A percentile compares a stretch with the other conserved stretches of the same genome.
These are phyloP conservation scores for Fusarium tanahbumbuense DNA, from an alignment of 2,329 filamentous ascomycete species.

Conservation along the genomic window DNA sequence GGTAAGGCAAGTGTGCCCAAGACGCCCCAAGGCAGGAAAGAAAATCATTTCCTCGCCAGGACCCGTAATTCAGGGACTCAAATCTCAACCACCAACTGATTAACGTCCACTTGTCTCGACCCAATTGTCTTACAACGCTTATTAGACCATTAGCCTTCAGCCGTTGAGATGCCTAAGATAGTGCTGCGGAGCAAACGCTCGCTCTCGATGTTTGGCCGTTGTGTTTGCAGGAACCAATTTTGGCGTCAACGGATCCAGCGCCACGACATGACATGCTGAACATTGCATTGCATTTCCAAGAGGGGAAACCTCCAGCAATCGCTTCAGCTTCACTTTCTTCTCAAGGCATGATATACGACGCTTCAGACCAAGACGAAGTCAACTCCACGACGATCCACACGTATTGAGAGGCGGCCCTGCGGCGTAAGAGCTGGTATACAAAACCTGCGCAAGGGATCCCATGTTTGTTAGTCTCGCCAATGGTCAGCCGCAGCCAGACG, in stretches of 20 bases:
- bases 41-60: not conserved
- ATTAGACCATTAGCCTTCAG: conserved; percentile 3
- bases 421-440: conserved; percentile 16
- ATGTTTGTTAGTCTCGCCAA: conserved; percentile 18
- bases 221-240: conserved; percentile 28
- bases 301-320: conserved; percentile 20
- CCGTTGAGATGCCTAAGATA: conserved; percentile 17
- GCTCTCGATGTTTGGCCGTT: conserved; percentile 39
- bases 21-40: not conserved
- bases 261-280: conserved; percentile 2
- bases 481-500: conserved; percentile 15
- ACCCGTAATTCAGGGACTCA: conserved; percentile 6
- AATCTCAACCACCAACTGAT: conserved; percentile 4
- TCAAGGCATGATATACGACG: conserved; percentile 14
- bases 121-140: conserved; percentile 20
- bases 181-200: conserved; percentile 25
- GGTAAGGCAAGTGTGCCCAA: conserved; percentile 7
- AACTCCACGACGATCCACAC: conserved; percentile 38
- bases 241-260: conserved; percentile 16
- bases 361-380: conserved; percentile 24
- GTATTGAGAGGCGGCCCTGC: conserved; percentile 29
- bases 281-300: not conserved
- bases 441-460: conserved; percentile 37
- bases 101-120: conserved; percentile 26
- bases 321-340: conserved; percentile 9